Evolutionary conservation across 257 asterid species (phyloP).

Genomic region (Nicotiana otophora): DNA sequence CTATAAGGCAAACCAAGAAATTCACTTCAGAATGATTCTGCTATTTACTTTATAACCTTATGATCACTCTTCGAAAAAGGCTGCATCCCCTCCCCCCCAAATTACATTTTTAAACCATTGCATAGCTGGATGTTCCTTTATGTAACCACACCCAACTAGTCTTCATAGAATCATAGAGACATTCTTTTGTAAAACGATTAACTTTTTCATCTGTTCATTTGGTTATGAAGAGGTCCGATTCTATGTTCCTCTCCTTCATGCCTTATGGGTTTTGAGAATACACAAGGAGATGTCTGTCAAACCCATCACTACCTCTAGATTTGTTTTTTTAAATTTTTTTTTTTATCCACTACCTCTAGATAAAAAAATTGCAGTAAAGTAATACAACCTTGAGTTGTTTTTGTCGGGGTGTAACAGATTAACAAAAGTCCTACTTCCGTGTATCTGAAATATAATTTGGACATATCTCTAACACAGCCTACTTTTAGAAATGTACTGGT

Average conservation of each 20-base stretch:
- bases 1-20: neutral
- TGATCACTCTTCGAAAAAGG: neutral
- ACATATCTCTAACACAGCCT: too few species aligned
- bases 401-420: neutral
- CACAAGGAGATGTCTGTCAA: neutral
- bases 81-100: neutral
- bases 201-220: neutral
- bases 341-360: too few species aligned
- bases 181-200: neutral
- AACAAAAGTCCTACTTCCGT: neutral
- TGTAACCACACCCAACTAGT: neutral
- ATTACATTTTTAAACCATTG: neutral
- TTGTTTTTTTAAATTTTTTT: too few species aligned
- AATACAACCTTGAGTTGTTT: neutral
- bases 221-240: neutral
- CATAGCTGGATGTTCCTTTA: constrained; percentile 1
- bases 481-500: neutral
- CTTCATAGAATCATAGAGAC: neutral
- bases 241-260: neutral
- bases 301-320: neutral
- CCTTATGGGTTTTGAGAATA: neutral
- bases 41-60: neutral
- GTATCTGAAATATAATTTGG: neutral
- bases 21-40: neutral
- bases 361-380: neutral